Evolutionary conservation across 2,329 filamentous ascomycete genomes (phyloP).

Genomic region (Sporothrix phasma): DNA sequence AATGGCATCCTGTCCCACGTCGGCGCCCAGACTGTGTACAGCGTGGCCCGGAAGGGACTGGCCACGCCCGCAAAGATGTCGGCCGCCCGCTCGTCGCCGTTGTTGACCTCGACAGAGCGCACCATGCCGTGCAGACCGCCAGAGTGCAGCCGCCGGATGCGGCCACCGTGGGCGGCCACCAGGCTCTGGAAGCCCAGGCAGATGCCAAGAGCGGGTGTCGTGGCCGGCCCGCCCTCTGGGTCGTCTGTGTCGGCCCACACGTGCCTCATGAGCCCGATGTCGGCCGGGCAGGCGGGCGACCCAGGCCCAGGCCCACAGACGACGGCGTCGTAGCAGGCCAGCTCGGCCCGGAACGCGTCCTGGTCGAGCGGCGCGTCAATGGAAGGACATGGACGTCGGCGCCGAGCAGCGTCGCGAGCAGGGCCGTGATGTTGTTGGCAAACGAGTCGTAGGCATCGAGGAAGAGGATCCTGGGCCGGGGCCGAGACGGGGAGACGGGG

Average conservation of each 20-base stretch:
- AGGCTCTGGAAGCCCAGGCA: conserved; percentile 85
- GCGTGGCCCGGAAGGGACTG: conserved; percentile 53
- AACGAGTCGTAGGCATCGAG: conserved; percentile 96
- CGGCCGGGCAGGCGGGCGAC: conserved; percentile 57
- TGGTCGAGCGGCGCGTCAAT: conserved; percentile 50
- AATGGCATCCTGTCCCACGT: conserved; percentile 40
- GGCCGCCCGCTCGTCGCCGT: conserved; percentile 24
- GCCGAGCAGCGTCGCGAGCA: conserved; percentile 60
- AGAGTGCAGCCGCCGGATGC: conserved; percentile 49
- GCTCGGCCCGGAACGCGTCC: conserved; percentile 38
- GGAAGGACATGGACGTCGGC: conserved; percentile 61
- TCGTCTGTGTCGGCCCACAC: conserved; percentile 51
- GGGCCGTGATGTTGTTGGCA: conserved; percentile 83
- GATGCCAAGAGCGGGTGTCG: conserved; percentile 66
- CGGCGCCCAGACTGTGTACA: conserved; percentile 59
- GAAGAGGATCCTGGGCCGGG: conserved; percentile 60
- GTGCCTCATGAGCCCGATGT: conserved; percentile 71
- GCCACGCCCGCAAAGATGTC: conserved; percentile 58
- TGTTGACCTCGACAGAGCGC: conserved; percentile 30
- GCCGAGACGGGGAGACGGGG: too few relatives aligned
- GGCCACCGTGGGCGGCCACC: conserved; percentile 51
- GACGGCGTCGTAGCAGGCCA: conserved; percentile 64
- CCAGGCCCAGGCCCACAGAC: conserved; percentile 89
- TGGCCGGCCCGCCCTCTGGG: too few relatives aligned
- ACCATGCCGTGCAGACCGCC: conserved; percentile 77